Base-by-base conservation (phyloP, 2,329 filamentous ascomycete genomes). In the Sclerotinia minor region DNA sequence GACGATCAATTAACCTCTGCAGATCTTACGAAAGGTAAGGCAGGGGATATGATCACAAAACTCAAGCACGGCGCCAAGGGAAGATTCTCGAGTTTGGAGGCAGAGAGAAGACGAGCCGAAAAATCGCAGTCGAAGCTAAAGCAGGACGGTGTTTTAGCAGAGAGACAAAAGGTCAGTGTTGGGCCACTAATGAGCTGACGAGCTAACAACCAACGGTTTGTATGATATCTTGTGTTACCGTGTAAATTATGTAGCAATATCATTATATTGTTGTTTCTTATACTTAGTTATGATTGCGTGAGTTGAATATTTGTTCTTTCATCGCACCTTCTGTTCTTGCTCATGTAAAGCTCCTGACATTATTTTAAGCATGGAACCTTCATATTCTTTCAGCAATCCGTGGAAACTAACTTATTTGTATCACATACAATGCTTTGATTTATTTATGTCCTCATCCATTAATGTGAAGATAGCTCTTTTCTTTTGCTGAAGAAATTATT, bases 11-110 rank as follows among this genome's bases (percentile, higher is more conserved):
- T 93, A 63, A 83, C 80, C 1, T 73, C 79, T 0, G 79, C 80
- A 0, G 83, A 88, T 38, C 74, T 96, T 68, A 93, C 85, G 19
- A 95, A 94, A 75, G 94, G 94, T 9, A 87, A 87, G 76, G 94
- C 93, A 5, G 85, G 85, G 5, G 94, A 97, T 77, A 94, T 96
- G 90, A 96, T 98, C 71, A 96, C 92, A 9, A 96, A 96, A 78
- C 76, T 97, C 70, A 94, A 90, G 77, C 91, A 95, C 76, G 94
- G 94, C 0, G 92, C 91, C 0, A 86, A 82, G 78, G 91, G 79
- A 70, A 86, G 80, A 80, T 92, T 85, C 76, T 80, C 82, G 35
- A 81, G 75, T 45, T 79, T 85, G 68, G 82, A 84, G 74, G 81
- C 79, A 0, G 80, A 83, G 65, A 87, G 84, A 76, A 84, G 81